phyloP scores from a whole-genome alignment of 2,329 filamentous ascomycete genomes.

The Paradendryphiella salina region DNA sequence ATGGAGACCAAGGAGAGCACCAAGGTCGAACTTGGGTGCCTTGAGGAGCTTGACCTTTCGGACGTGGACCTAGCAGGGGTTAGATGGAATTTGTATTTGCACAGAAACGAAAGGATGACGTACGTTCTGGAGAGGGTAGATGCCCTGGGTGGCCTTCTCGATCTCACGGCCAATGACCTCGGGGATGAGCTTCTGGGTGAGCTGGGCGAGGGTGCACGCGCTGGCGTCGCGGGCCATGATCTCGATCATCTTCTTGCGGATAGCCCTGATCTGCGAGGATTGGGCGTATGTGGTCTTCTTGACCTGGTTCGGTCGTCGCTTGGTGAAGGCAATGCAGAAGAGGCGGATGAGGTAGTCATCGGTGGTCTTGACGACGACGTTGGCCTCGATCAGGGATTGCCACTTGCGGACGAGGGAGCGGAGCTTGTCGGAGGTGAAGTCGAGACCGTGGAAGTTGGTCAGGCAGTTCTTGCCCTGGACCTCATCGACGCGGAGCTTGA shows the following conservation, averaged over 20 bases:
- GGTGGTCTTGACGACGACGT: conserved; percentile 99
- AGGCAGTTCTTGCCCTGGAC: conserved; percentile 99
- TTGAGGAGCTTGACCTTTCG: conserved; percentile 99
- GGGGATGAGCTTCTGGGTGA: conserved; percentile 97
- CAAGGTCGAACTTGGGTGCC: conserved; percentile 98
- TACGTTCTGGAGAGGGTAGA: conserved; percentile 99
- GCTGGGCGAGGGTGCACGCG: conserved; percentile 91
- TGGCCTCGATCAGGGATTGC: conserved; percentile 99
- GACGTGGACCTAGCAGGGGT: conserved; percentile 80
- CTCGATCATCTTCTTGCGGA: conserved; percentile 99
- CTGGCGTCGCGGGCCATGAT: conserved; percentile 97
- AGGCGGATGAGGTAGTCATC: conserved; percentile 99
- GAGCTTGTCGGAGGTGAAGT: conserved; percentile 99
- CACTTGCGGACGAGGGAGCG: conserved; percentile 99
- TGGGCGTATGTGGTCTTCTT: conserved; percentile 99
- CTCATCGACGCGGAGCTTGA: conserved; percentile 98
- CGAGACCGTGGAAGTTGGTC: conserved; percentile 99
- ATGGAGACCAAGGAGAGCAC: conserved; percentile 92
- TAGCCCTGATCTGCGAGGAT: conserved; percentile 94
- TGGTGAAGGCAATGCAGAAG: conserved; percentile 99
- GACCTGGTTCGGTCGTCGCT: conserved; percentile 98
- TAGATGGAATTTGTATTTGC: conserved; percentile 17
- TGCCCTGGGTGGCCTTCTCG: conserved; percentile 98
- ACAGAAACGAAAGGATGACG: conserved; percentile 26
- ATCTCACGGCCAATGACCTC: conserved; percentile 99